A percentile compares a stretch with the other conserved stretches of the same genome.
phyloP scores from a whole-genome alignment of 2,329 filamentous ascomycete genomes.

The Myrmaecium sp. region DNA sequence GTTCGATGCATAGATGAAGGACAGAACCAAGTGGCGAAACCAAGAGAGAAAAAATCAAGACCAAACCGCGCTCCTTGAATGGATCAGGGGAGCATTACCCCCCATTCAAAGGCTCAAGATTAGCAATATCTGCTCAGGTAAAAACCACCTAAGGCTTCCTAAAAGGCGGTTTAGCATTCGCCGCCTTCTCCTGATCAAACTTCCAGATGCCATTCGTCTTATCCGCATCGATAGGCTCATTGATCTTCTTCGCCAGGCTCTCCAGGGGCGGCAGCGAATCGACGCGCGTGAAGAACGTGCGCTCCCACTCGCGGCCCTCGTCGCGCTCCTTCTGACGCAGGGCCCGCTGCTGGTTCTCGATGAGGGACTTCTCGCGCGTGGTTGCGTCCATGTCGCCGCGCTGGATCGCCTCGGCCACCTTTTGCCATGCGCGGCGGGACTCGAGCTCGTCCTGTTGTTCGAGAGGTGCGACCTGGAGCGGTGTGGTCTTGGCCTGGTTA shows the following conservation, averaged over 20 bases:
- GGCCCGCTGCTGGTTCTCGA: conserved; percentile 76
- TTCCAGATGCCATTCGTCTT: conserved; percentile 57
- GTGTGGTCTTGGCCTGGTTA: conserved; percentile 36
- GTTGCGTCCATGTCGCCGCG: conserved; percentile 73
- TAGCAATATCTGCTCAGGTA: too few species aligned
- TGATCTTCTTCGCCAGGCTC: conserved; percentile 26
- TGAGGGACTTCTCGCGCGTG: conserved; percentile 64
- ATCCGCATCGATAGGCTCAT: conserved; percentile 38
- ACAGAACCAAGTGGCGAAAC: too few species aligned
- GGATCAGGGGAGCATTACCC: too few species aligned
- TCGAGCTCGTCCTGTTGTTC: conserved; percentile 76
- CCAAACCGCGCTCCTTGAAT: too few species aligned
- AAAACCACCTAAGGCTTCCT: too few species aligned
- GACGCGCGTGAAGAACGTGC: conserved; percentile 55
- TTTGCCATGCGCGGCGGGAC: conserved; percentile 72
- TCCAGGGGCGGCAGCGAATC: conserved; percentile 27
- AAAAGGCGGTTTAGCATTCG: too few species aligned
- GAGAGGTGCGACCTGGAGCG: conserved; percentile 53
- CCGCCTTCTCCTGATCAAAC: conserved; percentile 43
- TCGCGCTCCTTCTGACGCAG: conserved; percentile 56
- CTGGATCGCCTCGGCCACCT: conserved; percentile 66
- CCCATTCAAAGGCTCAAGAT: too few species aligned
- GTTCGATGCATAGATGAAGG: too few species aligned
- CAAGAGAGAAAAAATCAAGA: too few species aligned
- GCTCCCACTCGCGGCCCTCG: conserved; percentile 64